Conservation (phyloP, 208 protist species). For the Crithidia bombi region DNA sequence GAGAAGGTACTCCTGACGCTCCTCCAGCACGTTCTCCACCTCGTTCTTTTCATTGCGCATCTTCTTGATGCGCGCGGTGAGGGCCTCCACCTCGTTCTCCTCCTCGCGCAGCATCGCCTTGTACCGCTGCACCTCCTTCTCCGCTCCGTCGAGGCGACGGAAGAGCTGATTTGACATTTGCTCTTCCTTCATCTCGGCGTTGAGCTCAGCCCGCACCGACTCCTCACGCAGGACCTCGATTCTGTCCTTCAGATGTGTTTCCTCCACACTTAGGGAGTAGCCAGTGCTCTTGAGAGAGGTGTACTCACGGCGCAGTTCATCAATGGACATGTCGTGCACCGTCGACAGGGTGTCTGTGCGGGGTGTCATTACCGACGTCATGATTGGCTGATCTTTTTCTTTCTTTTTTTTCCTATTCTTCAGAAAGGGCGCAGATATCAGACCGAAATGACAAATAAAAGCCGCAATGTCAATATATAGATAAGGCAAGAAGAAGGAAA, state of each 20-base stretch:
- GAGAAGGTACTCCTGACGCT: conserved; percentile 75
- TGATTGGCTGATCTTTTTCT: too few relatives aligned
- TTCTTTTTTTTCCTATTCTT: not conserved
- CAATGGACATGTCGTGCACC: conserved; percentile 60
- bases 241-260: conserved; percentile 38
- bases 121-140: conserved; percentile 58
- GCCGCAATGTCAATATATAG: too few relatives aligned
- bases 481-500: too few relatives aligned
- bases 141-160: conserved; percentile 62
- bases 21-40: conserved; percentile 65
- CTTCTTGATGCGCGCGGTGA: conserved; percentile 54
- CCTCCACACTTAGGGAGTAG: conserved; percentile 48
- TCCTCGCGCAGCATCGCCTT: conserved; percentile 62
- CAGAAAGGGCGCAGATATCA: too few relatives aligned
- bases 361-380: conserved; percentile 26
- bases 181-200: conserved; percentile 82
- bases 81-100: conserved; percentile 36
- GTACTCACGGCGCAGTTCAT: conserved; percentile 66
- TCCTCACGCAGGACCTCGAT: conserved; percentile 72
- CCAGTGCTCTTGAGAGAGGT: conserved; percentile 48
- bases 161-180: conserved; percentile 79
- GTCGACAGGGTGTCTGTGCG: conserved; percentile 18
- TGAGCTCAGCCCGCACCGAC: conserved; percentile 70
- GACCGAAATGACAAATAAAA: not conserved
- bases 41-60: conserved; percentile 60